A percentile compares a stretch with the other conserved stretches of the same genome.
These are phyloP conservation scores for Phialophora tarda DNA, from an alignment of 2,329 filamentous ascomycete genomes.

Conservation along the genomic window DNA sequence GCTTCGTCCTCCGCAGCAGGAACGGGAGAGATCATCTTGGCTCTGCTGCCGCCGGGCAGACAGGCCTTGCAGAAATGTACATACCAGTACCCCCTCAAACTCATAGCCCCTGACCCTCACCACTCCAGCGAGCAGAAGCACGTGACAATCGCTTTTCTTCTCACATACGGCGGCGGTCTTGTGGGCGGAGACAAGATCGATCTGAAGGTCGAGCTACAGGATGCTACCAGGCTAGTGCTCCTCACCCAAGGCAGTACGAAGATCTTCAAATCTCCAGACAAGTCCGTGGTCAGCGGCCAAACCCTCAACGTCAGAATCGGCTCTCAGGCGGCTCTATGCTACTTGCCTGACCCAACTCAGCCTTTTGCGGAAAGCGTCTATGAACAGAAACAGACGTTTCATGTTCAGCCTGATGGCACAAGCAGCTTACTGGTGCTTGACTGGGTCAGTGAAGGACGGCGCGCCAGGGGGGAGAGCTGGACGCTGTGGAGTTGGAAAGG, in stretches of 20 bases:
- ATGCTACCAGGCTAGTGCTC: constrained; percentile 68
- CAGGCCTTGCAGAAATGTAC: constrained; percentile 75
- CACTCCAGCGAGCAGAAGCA: constrained; percentile 58
- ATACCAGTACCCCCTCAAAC: constrained; percentile 93
- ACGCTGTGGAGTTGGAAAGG: constrained; percentile 78
- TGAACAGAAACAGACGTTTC: constrained; percentile 81
- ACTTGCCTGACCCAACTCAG: constrained; percentile 89
- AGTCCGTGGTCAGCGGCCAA: constrained; percentile 50
- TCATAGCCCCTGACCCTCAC: constrained; percentile 78
- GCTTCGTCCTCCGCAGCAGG: constrained; percentile 75
- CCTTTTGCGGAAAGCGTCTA: constrained; percentile 86
- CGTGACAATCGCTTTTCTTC: constrained; percentile 70
- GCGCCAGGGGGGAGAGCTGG: constrained; percentile 88
- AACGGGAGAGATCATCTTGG: constrained; percentile 76
- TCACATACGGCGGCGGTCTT: constrained; percentile 93
- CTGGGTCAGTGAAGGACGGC: constrained; percentile 90
- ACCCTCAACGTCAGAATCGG: constrained; percentile 56
- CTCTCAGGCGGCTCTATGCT: constrained; percentile 60
- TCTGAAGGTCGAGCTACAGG: constrained; percentile 70
- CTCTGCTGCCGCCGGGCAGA: constrained; percentile 71
- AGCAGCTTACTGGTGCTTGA: constrained; percentile 80
- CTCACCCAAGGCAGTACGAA: constrained; percentile 84
- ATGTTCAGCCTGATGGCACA: constrained; percentile 55
- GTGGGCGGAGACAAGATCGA: constrained; percentile 84
- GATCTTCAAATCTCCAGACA: constrained; percentile 78